These are phyloP conservation scores for Tulasnella calospora DNA, from an alignment of 768 basidiomycete species.

Conservation along the genomic window DNA sequence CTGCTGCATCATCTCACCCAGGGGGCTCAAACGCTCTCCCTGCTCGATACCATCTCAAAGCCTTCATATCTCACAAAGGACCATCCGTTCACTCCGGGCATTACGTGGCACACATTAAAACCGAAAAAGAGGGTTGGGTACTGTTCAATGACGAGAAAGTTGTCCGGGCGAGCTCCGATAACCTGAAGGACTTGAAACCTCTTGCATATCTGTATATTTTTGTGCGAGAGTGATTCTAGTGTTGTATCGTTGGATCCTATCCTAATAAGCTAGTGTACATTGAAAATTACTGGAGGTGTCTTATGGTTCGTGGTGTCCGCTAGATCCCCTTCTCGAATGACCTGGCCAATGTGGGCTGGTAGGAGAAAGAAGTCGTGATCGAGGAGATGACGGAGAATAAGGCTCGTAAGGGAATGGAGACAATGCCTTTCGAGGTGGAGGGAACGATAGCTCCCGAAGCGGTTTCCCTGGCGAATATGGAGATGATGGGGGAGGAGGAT, in stretches of 20 bases:
- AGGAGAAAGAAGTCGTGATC: neutral
- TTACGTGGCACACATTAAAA: constrained; percentile 76
- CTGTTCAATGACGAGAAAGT: constrained; percentile 97
- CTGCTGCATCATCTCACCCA: constrained; percentile 28
- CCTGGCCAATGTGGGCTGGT: neutral
- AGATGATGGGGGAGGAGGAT: neutral
- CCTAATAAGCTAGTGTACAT: neutral
- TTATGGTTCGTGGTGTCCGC: neutral
- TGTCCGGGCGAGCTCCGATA: constrained; percentile 75
- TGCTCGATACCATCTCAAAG: constrained; percentile 74
- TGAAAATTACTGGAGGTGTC: neutral
- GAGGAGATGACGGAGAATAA: neutral
- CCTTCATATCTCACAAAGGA: constrained; percentile 96
- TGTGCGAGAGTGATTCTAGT: constrained; percentile 48
- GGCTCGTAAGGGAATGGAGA: neutral
- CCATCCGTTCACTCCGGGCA: constrained; percentile 93
- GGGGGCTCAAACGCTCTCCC: constrained; percentile 62
- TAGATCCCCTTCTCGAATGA: neutral
- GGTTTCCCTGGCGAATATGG: neutral
- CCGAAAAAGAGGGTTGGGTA: constrained; percentile 61
- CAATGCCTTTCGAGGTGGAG: neutral
- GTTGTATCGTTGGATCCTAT: neutral
- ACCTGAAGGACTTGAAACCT: constrained; percentile 72
- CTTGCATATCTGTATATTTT: constrained; percentile 94
- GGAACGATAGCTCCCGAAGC: neutral